Base-by-base conservation (phyloP, 805 yeast genomes). In the Barnettozyma wickerhamii region DNA sequence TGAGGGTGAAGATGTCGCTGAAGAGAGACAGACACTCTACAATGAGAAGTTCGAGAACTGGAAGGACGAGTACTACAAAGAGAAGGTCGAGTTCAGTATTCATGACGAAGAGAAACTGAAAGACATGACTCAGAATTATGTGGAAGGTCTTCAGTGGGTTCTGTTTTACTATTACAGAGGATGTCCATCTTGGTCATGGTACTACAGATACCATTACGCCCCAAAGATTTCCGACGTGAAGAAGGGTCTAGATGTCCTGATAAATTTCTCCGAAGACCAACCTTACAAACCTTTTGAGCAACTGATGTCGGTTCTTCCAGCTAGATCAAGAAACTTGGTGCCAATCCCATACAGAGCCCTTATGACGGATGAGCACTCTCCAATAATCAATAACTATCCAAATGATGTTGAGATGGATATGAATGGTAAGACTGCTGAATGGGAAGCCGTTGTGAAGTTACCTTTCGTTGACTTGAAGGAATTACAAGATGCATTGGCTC, bases 131-230 rank as follows among this genome's bases (percentile, higher is more conserved):
- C 78, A 79, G 50, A 89, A 86, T 57, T 93, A 90, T 58, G 71
- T 93, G 31, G 96, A 90, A 63, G 99, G 99, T 49, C 71, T 91
- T 47, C 99, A 91, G 65, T 91, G 99, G 99, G 98, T 93, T 12
- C 68, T 93, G 61, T 80, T 74, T 56, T 91, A 91, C 66, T 91
- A 91, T 64, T 91, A 89, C 58, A 74, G 75, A 51, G 98, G 97
- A 20, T 81, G 87, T 56, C 85, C 87, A 30, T 89, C 98, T 3
- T 91, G 99, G 99, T 82, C 86, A 33, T 91, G 98, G 99, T 91
- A 76, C 59, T 91, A 76, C 60, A 77, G 71, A 50, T 85, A 86
- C 62, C 97, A 93, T 60, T 91, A 91, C 62, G 77, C 98, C 14
- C 99, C 99, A 35, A 79, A 95, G 68, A 87, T 91, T 43, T 87